Conservation (phyloP, 352 stramenopile genomes). For the Phytophthora citrophthora region DNA sequence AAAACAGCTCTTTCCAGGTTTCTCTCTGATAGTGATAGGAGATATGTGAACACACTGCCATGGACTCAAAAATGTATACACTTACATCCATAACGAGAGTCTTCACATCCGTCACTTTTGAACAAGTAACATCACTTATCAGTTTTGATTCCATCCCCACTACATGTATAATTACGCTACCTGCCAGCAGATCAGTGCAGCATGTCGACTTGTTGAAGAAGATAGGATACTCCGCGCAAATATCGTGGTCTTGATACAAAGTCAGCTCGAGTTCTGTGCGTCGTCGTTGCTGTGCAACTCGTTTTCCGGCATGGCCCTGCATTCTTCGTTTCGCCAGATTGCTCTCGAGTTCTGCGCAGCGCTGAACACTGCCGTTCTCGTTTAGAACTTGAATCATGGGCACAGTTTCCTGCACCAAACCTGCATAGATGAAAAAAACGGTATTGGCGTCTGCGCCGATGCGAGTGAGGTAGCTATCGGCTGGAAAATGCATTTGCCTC, state of each 20-base stretch:
- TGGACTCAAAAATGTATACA: not conserved
- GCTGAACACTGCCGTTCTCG: conserved; percentile 62
- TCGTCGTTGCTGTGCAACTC: conserved; percentile 45
- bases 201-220: conserved; percentile 65
- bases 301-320: conserved; percentile 35
- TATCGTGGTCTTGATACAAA: conserved; percentile 83
- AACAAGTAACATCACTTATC: conserved; percentile 2
- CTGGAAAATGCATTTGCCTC: conserved; percentile 61
- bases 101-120: conserved; percentile 76
- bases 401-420: conserved; percentile 76
- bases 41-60: not conserved
- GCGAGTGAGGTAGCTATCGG: conserved; percentile 73
- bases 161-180: conserved; percentile 10
- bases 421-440: conserved; percentile 84
- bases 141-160: too few species aligned
- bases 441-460: conserved; percentile 73
- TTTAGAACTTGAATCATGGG: conserved; percentile 75
- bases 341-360: conserved; percentile 37
- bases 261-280: conserved; percentile 74
- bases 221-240: conserved; percentile 75
- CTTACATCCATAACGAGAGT: conserved; percentile 82
- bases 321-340: conserved; percentile 36
- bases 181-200: conserved; percentile 71
- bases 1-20: conserved; percentile 83
- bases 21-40: conserved; percentile 45